Evolutionary conservation across 2,329 filamentous ascomycete genomes (phyloP).

Genomic region (Fusarium annulatum): DNA sequence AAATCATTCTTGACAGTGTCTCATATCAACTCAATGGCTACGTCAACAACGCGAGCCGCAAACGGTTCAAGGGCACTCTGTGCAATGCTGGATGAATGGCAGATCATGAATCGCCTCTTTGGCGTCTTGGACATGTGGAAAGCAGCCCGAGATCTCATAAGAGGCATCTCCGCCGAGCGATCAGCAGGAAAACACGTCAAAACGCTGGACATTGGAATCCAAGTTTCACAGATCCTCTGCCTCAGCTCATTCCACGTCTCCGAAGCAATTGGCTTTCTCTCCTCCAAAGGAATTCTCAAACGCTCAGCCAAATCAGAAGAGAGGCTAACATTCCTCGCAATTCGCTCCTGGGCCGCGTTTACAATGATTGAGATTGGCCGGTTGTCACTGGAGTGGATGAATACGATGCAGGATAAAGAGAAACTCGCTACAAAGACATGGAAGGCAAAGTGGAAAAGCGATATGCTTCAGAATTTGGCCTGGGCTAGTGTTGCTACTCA

Average conservation of each 20-base stretch:
- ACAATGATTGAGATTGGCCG: slow-evolving; percentile 2
- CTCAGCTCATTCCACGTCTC: slow-evolving; percentile 7
- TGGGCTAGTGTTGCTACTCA: slow-evolving; percentile 3
- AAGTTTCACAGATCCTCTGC: neutral
- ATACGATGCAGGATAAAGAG: neutral
- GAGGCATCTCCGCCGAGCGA: accelerated
- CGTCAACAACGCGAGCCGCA: neutral
- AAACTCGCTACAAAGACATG: neutral
- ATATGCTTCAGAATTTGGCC: slow-evolving; percentile 10
- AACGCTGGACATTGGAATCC: neutral
- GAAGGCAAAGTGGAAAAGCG: neutral
- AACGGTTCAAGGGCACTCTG: neutral
- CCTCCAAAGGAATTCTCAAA: neutral
- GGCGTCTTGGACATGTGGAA: slow-evolving; percentile 6
- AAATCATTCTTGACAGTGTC: neutral
- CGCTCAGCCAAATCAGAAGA: neutral
- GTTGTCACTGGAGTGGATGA: neutral
- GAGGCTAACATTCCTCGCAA: neutral
- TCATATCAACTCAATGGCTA: neutral
- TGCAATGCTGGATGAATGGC: slow-evolving; percentile 1
- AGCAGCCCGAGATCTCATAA: neutral
- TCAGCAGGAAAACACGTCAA: accelerated
- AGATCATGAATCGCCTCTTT: slow-evolving; percentile 9
- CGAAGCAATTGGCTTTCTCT: neutral
- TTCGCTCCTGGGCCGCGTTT: slow-evolving; percentile 7